Evolutionary conservation across 2,329 filamentous ascomycete species (phyloP), one percentile per base, ranked within the genome.

Genomic region (Lizonia empirigonia): DNA sequence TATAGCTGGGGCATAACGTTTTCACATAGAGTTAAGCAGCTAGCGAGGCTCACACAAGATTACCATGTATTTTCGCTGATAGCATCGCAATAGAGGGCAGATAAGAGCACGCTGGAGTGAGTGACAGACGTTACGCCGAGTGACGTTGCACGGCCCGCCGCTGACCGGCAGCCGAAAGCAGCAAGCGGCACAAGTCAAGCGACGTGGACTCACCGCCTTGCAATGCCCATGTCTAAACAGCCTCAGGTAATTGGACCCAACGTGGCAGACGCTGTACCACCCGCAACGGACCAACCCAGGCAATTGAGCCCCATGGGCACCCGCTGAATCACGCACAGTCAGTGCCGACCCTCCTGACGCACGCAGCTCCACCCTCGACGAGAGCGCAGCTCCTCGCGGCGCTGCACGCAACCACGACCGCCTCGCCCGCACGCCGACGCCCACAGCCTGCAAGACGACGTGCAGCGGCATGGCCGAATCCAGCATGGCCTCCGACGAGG

Each of bases 401-500:
- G 20, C 26, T 10, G 3, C 8, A 37, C 6, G 13, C 39, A 27
- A 30, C 59, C 53, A 37, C 46, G 27, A 36, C 41, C n/a, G 24
- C 59, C 52, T 45, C 52, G 26, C 61, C 52, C 45, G 50, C 47
- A 49, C 24, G 36, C 38, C 38, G 30, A 40, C 50, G 40, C 37
- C 53, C 18, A 19, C 13, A 7, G 13, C 29, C 29, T 30, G 13
- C n/a, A 30, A 24, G 30, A 55, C 50, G 46, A n/a, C n/a, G 45
- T 44, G 58, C 61, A 58, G 56, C 59, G 55, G 53, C 58, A 56
- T 56, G 41, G 62, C 57, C 37, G 62, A 60, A 32, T 30, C 44
- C 44, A 69, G 60, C 69, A 73, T 73, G 70, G 66, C 65, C 30
- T 69, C 69, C 7, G 71, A 69, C 46, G 65, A 68, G 50, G 64